These are phyloP conservation scores for Phytophthora lateralis DNA, from an alignment of 352 stramenopile species.

Conservation along the genomic window DNA sequence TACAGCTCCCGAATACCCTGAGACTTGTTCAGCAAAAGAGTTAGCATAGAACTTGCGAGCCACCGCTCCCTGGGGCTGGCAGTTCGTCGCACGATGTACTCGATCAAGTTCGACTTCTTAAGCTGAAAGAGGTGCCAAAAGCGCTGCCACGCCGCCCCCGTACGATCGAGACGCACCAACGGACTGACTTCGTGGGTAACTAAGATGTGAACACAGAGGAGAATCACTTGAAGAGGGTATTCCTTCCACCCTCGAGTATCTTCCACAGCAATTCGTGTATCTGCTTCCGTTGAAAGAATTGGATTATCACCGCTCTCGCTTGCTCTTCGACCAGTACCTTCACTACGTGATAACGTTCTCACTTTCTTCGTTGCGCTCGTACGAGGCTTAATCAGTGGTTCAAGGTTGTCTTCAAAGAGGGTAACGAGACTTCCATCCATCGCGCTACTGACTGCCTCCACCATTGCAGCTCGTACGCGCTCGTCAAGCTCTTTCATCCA, in stretches of 20 bases:
- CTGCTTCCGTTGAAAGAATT: constrained; percentile 5
- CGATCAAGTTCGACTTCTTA: constrained; percentile 56
- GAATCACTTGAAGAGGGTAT: constrained; percentile 55
- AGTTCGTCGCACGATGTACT: constrained; percentile 42
- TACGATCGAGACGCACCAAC: constrained; percentile 49
- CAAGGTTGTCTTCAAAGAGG: constrained; percentile 57
- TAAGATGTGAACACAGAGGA: constrained; percentile 63
- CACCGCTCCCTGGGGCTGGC: constrained; percentile 37
- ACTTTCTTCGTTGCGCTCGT: constrained; percentile 15
- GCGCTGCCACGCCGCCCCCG: constrained; percentile 38
- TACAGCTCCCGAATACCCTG: constrained; percentile 57
- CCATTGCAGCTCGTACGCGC: constrained; percentile 43
- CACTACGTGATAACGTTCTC: constrained; percentile 2
- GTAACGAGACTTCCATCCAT: constrained; percentile 48
- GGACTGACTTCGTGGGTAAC: constrained; percentile 56
- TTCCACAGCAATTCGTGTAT: not conserved
- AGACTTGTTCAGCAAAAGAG: constrained; percentile 52
- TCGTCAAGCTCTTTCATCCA: constrained; percentile 72
- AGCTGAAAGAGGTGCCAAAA: constrained; percentile 56
- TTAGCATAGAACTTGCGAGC: constrained; percentile 51
- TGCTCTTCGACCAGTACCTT: not conserved
- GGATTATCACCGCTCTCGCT: constrained; percentile 5
- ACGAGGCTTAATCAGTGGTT: constrained; percentile 32
- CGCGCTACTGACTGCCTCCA: constrained; percentile 32
- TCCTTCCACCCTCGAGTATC: constrained; percentile 37